These are phyloP conservation scores for Rosa rugosa DNA, from an alignment of 306 rosid genomes.

Conservation along the genomic window DNA sequence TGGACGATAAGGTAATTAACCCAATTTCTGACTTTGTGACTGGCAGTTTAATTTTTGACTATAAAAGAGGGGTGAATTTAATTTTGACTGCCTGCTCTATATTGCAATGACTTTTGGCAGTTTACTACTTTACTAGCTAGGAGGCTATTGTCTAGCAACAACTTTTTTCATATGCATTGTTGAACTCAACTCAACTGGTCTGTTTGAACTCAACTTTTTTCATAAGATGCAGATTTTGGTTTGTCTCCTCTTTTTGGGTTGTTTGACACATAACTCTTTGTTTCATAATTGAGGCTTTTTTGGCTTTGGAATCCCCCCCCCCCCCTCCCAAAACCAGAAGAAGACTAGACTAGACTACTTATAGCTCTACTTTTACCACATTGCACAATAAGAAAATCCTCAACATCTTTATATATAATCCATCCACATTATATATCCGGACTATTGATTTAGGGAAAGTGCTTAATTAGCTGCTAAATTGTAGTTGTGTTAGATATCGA, in stretches of 20 bases:
- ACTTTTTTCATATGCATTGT: neutral
- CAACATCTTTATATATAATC: neutral
- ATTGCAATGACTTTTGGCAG: neutral
- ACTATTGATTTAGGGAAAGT: no score
- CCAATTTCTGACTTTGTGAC: neutral
- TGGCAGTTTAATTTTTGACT: neutral
- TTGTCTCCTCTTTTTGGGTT: slow-evolving; percentile 32
- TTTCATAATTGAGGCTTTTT: slow-evolving; percentile 9
- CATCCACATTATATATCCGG: neutral
- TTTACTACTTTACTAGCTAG: neutral
- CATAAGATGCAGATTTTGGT: slow-evolving; percentile 13
- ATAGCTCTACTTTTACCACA: neutral
- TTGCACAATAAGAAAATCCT: neutral
- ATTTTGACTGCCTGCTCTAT: neutral
- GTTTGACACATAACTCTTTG: slow-evolving; percentile 22
- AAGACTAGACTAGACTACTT: neutral
- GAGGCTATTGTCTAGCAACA: neutral
- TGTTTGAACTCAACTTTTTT: no score
- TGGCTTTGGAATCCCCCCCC: slow-evolving; percentile 28
- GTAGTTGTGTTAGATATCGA: no score
- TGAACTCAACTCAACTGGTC: neutral
- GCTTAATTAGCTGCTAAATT: no score
- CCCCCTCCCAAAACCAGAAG: neutral
- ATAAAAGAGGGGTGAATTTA: neutral
- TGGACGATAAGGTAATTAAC: neutral